Evolutionary conservation across 2,329 filamentous ascomycete genomes (phyloP), one percentile per base, ranked within the genome.

Genomic region (Apiospora malaysiana): DNA sequence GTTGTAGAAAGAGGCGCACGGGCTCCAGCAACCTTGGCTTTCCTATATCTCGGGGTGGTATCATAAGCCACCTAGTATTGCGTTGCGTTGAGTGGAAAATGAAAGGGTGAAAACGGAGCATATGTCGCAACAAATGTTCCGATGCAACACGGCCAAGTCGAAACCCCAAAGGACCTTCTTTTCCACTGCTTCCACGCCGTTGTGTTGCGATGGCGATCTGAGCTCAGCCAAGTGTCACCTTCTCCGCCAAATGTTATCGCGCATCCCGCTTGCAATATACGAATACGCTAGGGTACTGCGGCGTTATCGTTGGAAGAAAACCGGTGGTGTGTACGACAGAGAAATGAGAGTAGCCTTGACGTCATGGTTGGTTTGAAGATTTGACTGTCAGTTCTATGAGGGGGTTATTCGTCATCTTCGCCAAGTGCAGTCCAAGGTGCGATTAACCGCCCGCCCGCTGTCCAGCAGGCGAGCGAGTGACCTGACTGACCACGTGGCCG

Each of bases 51-150:
- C 27, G 27, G n/a, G 9, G 56, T n/a, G 56, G n/a, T 63, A 63
- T 63, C 9, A 63, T 59, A 59, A 14, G 9, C 8, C 4, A 10
- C 21, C 56, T 40, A 10, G 10, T 63, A 63, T 63, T 40, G 10
- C 32, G 32, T 63, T 40, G 56, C 56, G 56, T 63, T 10, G 5
- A n/a, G 9, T 21, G 32, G 40, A 63, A 21, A 23, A 40, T 12
- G 21, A 63, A 40, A 63, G 56, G 56, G 56, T 63, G 56, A 63
- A 27, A 63, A 63, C 27, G 27, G 56, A 63, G 56, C 32, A 40
- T n/a, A 32, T 40, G 56, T 63, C 56, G 56, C 56, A 63, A 63
- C 18, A 63, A 63, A 63, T 63, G 32, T 63, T 63, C 56, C 56
- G 56, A 63, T 63, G 56, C 32, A 6, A 32, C 56, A 18, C 32